Percentiles rank a stretch among this genome's conserved stretches.
phyloP scores from a whole-genome alignment of 2,329 filamentous ascomycete species.

The Lizonia empirigonia region DNA sequence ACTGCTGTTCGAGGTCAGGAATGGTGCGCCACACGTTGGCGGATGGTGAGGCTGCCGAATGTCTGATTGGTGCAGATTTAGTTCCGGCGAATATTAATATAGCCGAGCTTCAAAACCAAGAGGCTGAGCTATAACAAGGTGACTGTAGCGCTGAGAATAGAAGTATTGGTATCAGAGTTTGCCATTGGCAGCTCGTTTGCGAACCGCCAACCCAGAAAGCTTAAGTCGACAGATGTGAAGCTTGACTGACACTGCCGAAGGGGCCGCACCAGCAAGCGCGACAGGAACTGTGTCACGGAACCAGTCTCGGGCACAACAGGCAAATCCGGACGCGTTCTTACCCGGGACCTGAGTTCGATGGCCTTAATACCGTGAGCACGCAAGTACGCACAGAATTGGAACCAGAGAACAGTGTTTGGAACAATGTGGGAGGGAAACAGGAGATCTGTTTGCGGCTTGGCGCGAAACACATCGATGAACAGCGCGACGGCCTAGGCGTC shows the following conservation, averaged over 20 bases:
- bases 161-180: not conserved
- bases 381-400: not conserved
- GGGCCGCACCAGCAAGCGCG: not conserved
- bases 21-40: slow-evolving; percentile 18
- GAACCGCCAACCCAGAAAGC: slow-evolving; percentile 4
- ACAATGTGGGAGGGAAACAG: slow-evolving; percentile 5
- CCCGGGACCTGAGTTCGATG: not conserved
- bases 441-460: slow-evolving; percentile 12
- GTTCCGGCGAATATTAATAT: slow-evolving; percentile 9
- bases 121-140: slow-evolving; percentile 14
- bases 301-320: not conserved
- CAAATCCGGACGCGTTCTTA: not conserved
- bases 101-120: slow-evolving; percentile 11
- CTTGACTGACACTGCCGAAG: slow-evolving; percentile 11
- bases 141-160: not conserved
- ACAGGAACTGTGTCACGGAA: slow-evolving; percentile 11
- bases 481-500: slow-evolving; percentile 4
- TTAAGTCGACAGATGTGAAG: slow-evolving; percentile 5
- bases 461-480: slow-evolving; percentile 9
- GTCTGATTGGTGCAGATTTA: slow-evolving; percentile 8
- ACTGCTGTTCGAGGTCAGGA: slow-evolving; percentile 10
- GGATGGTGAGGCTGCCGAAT: slow-evolving; percentile 22
- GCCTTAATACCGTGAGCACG: not conserved
- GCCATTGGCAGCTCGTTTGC: slow-evolving; percentile 4
- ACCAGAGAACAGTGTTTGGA: slow-evolving; percentile 4